Percentiles rank a stretch among this genome's conserved stretches.
Evolutionary conservation across 1,284 basidiomycete genomes (phyloP).

Genomic region (Schizophyllum commune): DNA sequence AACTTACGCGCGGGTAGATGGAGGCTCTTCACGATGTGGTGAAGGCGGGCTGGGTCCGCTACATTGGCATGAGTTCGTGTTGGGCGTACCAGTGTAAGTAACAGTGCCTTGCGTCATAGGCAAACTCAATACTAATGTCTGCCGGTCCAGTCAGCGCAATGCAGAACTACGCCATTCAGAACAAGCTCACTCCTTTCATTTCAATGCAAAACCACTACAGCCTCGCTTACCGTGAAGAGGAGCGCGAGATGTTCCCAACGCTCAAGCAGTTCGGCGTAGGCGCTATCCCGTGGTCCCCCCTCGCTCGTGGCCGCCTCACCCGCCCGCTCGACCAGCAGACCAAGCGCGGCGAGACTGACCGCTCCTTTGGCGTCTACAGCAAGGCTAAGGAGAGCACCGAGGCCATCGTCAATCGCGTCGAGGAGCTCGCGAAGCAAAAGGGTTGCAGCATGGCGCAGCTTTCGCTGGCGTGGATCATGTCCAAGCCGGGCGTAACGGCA

Average conservation of each 20-base stretch:
- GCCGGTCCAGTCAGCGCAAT: too few relatives aligned
- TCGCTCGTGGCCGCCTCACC: conserved; percentile 30
- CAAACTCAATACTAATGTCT: too few relatives aligned
- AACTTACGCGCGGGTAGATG: conserved; percentile 35
- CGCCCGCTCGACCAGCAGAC: conserved; percentile 23
- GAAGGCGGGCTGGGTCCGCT: conserved; percentile 53
- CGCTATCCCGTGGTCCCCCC: conserved; percentile 26
- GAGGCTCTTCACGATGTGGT: conserved; percentile 55
- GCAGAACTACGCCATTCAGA: background rate
- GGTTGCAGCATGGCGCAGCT: conserved; percentile 53
- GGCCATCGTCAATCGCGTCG: conserved; percentile 26
- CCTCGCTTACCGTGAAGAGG: conserved; percentile 57
- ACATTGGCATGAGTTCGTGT: conserved; percentile 58
- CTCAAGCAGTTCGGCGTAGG: conserved; percentile 26
- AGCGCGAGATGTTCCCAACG: conserved; percentile 61
- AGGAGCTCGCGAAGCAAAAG: conserved; percentile 44
- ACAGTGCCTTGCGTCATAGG: too few relatives aligned
- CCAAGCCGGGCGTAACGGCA: conserved; percentile 38
- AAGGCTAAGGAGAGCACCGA: background rate
- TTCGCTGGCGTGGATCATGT: conserved; percentile 48
- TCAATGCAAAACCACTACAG: conserved; percentile 66
- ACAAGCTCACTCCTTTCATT: conserved; percentile 58
- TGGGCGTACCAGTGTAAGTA: conserved; percentile 39
- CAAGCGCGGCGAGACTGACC: conserved; percentile 20
- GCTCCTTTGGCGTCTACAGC: conserved; percentile 9